Conservation (phyloP, 2,329 filamentous ascomycete species). For the Penicillium sp. region DNA sequence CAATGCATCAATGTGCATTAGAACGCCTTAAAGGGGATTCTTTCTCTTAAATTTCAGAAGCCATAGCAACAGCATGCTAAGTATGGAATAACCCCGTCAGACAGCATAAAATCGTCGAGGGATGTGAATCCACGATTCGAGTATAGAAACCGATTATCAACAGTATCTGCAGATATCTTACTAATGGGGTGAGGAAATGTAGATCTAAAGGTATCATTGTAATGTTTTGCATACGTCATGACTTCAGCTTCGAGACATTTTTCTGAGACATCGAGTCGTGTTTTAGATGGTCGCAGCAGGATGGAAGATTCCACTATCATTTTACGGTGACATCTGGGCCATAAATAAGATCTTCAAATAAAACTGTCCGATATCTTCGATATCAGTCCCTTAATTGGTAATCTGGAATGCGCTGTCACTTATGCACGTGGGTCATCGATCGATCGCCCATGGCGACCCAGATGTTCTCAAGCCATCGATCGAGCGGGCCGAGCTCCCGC, state of each 20-base stretch:
- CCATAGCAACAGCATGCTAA: neutral
- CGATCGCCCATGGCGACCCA: neutral
- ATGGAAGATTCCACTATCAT: neutral
- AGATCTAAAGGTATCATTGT: conserved; percentile 3
- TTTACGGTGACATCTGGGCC: neutral
- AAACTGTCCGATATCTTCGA: neutral
- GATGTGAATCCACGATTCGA: neutral
- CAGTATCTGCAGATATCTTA: neutral
- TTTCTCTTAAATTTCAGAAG: neutral
- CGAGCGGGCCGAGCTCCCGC: conserved; percentile 4
- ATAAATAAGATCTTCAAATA: neutral
- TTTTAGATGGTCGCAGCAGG: neutral
- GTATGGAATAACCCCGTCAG: neutral
- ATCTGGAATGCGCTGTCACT: neutral
- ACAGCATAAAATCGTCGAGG: neutral
- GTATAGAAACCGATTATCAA: neutral
- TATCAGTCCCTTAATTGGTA: neutral
- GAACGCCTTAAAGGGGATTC: neutral
- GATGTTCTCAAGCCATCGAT: neutral
- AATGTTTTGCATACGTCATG: conserved; percentile 12
- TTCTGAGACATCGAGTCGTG: neutral
- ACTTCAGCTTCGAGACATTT: neutral
- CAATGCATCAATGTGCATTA: neutral
- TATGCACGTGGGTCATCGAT: neutral
- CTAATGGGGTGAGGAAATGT: neutral